Percentiles rank a stretch among this genome's conserved stretches.
Conservation (phyloP, 2,329 filamentous ascomycete species). For the Coniochaeta pulveracea region DNA sequence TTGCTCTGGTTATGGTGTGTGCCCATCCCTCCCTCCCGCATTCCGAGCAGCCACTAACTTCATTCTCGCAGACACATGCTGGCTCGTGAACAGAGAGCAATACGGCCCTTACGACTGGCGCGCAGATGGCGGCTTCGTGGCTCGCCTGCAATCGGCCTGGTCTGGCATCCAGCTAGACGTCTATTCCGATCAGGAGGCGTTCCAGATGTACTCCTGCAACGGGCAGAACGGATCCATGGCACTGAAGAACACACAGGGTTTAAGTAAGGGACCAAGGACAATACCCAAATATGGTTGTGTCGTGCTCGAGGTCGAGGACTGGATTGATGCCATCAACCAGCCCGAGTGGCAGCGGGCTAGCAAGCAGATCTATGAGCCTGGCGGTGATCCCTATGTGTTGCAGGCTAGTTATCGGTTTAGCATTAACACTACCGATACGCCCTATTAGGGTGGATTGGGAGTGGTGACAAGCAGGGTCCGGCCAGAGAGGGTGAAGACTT, state of each 20-base stretch:
- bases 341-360: slow-evolving; percentile 67
- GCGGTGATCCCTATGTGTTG: slow-evolving; percentile 48
- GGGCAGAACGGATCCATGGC: slow-evolving; percentile 61
- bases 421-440: slow-evolving; percentile 23
- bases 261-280: slow-evolving; percentile 45
- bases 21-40: background rate
- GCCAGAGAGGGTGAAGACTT: no score
- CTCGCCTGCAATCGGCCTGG: slow-evolving; percentile 59
- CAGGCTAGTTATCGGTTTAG: slow-evolving; percentile 51
- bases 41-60: slow-evolving; percentile 4
- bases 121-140: slow-evolving; percentile 40
- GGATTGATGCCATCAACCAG: slow-evolving; percentile 88
- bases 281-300: slow-evolving; percentile 73
- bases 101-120: slow-evolving; percentile 53
- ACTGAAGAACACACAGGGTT: slow-evolving; percentile 60
- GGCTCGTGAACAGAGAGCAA: slow-evolving; percentile 51
- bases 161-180: slow-evolving; percentile 78
- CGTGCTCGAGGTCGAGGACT: slow-evolving; percentile 87
- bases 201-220: slow-evolving; percentile 81
- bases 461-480: no score
- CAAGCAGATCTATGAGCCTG: slow-evolving; percentile 50
- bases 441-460: slow-evolving; percentile 1
- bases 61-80: slow-evolving; percentile 49
- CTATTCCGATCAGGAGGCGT: slow-evolving; percentile 72
- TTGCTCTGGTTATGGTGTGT: slow-evolving; percentile 74